phyloP scores from a whole-genome alignment of 331 rosid genomes.

The Pyrus hybrid region DNA sequence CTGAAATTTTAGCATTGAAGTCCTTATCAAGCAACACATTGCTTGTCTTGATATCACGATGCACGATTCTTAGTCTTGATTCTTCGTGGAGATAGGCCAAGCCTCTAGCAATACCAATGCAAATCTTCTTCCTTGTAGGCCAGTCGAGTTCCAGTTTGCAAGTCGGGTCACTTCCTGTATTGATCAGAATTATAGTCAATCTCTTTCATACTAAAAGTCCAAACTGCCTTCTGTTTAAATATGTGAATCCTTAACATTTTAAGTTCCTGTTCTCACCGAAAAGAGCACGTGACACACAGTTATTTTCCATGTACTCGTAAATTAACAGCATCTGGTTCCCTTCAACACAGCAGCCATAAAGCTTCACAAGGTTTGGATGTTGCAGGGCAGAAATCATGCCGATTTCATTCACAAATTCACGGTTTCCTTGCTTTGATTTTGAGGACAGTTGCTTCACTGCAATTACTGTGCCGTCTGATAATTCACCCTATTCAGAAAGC shows the following conservation, averaged over 20 bases:
- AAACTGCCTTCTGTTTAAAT: background rate
- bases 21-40: constrained; percentile 88
- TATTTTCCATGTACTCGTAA: constrained; percentile 92
- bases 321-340: constrained; percentile 77
- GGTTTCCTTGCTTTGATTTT: constrained; percentile 95
- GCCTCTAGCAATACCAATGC: constrained; percentile 88
- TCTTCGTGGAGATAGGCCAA: constrained; percentile 88
- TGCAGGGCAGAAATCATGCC: constrained; percentile 90
- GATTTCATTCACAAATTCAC: constrained; percentile 88
- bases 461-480: constrained; percentile 74
- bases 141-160: constrained; percentile 52
- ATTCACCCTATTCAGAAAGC: constrained; percentile 53
- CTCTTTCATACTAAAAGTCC: background rate
- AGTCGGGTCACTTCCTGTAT: constrained; percentile 46
- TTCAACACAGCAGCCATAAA: constrained; percentile 86
- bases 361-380: constrained; percentile 94
- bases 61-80: constrained; percentile 72
- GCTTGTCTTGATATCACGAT: constrained; percentile 91
- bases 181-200: constrained; percentile 6
- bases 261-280: constrained; percentile 45
- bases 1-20: constrained; percentile 78
- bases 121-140: constrained; percentile 81
- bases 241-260: background rate
- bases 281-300: constrained; percentile 80
- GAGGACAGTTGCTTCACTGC: constrained; percentile 95